Evolutionary conservation across 2,329 filamentous ascomycete species (phyloP), one percentile per base, ranked within the genome.

Genomic region (Colletotrichum sojae): DNA sequence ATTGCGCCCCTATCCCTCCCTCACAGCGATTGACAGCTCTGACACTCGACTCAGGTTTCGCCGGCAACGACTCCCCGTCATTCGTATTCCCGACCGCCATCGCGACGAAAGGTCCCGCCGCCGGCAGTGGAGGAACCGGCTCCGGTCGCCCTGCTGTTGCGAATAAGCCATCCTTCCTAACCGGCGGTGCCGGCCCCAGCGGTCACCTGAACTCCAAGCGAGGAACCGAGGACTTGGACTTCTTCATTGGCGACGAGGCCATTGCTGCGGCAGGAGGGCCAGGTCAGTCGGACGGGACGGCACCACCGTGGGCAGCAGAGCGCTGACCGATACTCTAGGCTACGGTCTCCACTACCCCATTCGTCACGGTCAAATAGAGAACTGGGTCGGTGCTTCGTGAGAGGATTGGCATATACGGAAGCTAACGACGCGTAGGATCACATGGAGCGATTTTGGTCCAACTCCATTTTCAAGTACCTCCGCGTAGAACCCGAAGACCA

Each of bases 381-480:
- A 99, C 80, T 99, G 96, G 96, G 93, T 96, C 85, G 66, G 89
- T 71, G 40, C 27, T 40, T 9, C 6, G 25, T 12, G 6, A 20
- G 16, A 15, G 5, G n/a, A 15, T 16, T 5, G 18, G 8, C 10
- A n/a, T 22, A 3, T 20, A 12, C n/a, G 18, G 46, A 25, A 31
- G 58, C 78, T 81, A 72, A 82, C 76, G 70, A 52, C 71, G 63
- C 69, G 6, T 74, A 96, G 93, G 96, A 99, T 83, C 94, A 98
- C 77, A 99, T 99, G 96, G 96, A 99, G 83, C 92, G 96, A 72
- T 99, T 98, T 85, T 99, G 96, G 96, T 98, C 97, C 74, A 98
- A 98, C 85, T 99, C 96, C 72, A 99, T 99, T 84, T 99, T 99
- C 90, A 99, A 99, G 82, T 99, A 99, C 79, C 89, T 99, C 61